These are phyloP conservation scores for Vicia villosa DNA, from an alignment of 306 rosid species.

Conservation along the genomic window DNA sequence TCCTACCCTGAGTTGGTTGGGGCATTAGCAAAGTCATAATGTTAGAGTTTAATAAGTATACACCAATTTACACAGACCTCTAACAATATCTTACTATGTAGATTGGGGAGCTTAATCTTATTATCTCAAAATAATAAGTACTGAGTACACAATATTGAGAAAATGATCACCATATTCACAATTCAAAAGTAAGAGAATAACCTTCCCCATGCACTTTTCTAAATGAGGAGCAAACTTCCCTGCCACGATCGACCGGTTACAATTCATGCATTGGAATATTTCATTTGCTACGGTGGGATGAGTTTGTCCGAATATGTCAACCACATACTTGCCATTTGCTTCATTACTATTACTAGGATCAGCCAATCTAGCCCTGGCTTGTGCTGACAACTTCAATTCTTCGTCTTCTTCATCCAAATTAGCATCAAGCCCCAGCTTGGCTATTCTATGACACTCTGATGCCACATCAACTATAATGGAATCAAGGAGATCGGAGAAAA, in stretches of 20 bases:
- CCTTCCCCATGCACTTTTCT: conserved; percentile 99
- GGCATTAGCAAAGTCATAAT: not conserved
- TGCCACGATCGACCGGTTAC: conserved; percentile 77
- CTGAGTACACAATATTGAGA: not conserved
- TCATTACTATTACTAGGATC: conserved; percentile 83
- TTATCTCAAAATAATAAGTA: not conserved
- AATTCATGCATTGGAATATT: conserved; percentile 89
- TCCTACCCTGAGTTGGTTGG: conserved; percentile 72
- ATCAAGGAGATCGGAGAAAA: conserved; percentile 84
- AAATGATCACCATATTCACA: not conserved
- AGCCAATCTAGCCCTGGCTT: conserved; percentile 85
- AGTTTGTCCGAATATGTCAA: conserved; percentile 90
- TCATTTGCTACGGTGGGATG: conserved; percentile 92
- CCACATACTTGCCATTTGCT: conserved; percentile 78
- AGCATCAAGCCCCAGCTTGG: conserved; percentile 85
- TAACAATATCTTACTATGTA: not conserved
- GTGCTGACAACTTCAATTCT: conserved; percentile 84
- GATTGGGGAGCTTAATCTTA: not conserved
- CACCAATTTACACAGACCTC: not conserved
- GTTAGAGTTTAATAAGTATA: not conserved
- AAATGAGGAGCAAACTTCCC: conserved; percentile 99
- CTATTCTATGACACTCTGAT: conserved; percentile 93
- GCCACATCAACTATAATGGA: conserved; percentile 91
- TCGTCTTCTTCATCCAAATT: conserved; percentile 96
- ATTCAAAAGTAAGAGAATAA: conserved; percentile 34